Base-by-base conservation (phyloP, 495 filamentous ascomycete species). In the Chlorociboria aeruginascens region DNA sequence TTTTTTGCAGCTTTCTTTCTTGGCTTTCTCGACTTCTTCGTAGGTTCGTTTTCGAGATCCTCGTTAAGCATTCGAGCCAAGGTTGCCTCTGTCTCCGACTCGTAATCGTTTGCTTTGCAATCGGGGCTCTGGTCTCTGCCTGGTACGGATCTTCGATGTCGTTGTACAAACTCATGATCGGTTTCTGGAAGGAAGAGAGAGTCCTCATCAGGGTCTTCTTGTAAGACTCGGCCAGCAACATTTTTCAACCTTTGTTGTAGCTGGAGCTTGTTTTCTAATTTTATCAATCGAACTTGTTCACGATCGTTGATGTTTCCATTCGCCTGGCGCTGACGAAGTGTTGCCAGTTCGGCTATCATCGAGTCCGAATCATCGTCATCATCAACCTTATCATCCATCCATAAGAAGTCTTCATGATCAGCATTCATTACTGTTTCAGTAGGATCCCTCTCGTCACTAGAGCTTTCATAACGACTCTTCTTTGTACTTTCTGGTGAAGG, bases 1-100 rank as follows among this genome's bases (percentile, higher is more conserved):
- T 46, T 49, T 39, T 46, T 52, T 7, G 49, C 35, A 49, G 29
- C 37, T 1, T 36, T 40, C 34, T 50, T 49, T 17, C 54, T 40
- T 0, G 36, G 49, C 29, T 56, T 56, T n/a, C 43, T 41, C 2
- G 17, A 8, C 3, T 17, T 39, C 13, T 44, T 25, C 7, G 25
- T 28, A 3, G 38, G 52, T 1, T 7, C n/a, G 11, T 40, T 31
- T 16, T 33, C 28, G 29, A 33, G 20, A 14, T 45, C 34, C 9
- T 45, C 34, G 20, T 51, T 9, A 0, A 4, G 42, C 42, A 44
- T 32, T 16, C 12, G 28, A n/a, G 17, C 30, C 4, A 7, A 12
- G n/a, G 13, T 29, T 9, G 13, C 31, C 4, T 28, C 42, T 32
- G 13, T 43, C 17, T 29, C 25, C 40, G 40, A n/a, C 0, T 40